Base-by-base conservation (phyloP, 192 early-diverging fungal genomes). In the Coemansia sp. region DNA sequence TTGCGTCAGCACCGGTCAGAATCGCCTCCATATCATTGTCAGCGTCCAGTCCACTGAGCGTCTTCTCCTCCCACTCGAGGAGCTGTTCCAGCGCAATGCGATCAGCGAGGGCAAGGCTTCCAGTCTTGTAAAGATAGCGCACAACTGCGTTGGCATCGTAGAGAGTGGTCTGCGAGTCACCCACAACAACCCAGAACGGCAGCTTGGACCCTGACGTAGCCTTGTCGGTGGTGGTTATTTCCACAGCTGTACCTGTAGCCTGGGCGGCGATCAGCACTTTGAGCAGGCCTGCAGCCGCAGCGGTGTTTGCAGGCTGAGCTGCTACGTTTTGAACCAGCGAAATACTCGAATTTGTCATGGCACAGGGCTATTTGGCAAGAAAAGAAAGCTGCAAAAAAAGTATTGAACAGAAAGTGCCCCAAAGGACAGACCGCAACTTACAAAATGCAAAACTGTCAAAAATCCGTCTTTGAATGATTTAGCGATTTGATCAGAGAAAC, bases 111-210 rank as follows among this genome's bases (percentile, higher is more conserved):
- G 79, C 29, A 22, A 66, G 79, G 24, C 52, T 48, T 26, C 61
- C 66, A 13, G 55, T 45, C 51, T 51, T 58, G 59, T 64, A 77
- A 39, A 75, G 70, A 39, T 68, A 73, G 65, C 69, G 79, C 7
- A 83, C 75, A 45, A 64, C 63, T 19, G 81, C 81, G 58, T 83
- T 83, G 53, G 72, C 72, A 27, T 83, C 75, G 54, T 71, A 83
- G 27, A 83, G 53, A 26, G 39, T 66, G 16, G 69, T 65, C 52
- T 66, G 60, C 35, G 61, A 11, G 20, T 63, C 66, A 43, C 57
- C 55, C 24, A 67, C 48, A 1, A 59, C 45, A 14, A 68, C 61
- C 64, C 69, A 66, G 70, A 73, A 72, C 27, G 65, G 52, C 64
- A 57, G 74, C 66, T 80, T 75, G 27, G 74, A 72, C 0, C 67